These are phyloP conservation scores for Pythium grandisporangium DNA, from an alignment of 352 stramenopile species.

Conservation along the genomic window DNA sequence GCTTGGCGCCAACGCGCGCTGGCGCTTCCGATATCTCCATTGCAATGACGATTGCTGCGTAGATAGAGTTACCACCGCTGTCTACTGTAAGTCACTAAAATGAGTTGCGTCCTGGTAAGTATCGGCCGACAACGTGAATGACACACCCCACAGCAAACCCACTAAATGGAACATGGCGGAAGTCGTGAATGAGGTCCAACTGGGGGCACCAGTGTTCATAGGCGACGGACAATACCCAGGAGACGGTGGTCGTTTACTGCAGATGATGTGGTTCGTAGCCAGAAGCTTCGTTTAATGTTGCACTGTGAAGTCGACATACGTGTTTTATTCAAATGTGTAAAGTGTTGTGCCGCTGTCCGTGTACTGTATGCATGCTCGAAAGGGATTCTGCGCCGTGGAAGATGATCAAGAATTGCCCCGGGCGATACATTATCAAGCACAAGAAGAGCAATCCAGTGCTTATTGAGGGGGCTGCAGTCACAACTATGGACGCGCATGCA, in stretches of 20 bases:
- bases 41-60: too few relatives aligned
- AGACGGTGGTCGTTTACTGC: slow-evolving; percentile 37
- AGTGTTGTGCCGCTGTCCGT: too few relatives aligned
- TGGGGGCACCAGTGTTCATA: too few relatives aligned
- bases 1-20: slow-evolving; percentile 29
- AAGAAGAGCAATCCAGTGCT: slow-evolving; percentile 25
- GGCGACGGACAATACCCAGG: slow-evolving; percentile 40
- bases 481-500: slow-evolving; percentile 15
- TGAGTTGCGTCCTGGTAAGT: not conserved
- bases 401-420: slow-evolving; percentile 66
- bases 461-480: slow-evolving; percentile 20
- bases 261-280: slow-evolving; percentile 34
- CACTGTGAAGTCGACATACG: too few relatives aligned
- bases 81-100: not conserved
- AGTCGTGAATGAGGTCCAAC: too few relatives aligned
- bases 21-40: too few relatives aligned
- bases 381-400: slow-evolving; percentile 58
- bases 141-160: too few relatives aligned
- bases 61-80: too few relatives aligned
- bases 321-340: too few relatives aligned
- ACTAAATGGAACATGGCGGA: too few relatives aligned
- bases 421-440: slow-evolving; percentile 55
- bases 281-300: too few relatives aligned
- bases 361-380: not conserved
- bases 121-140: too few relatives aligned